These are phyloP conservation scores for Podaxis sp. DNA, from an alignment of 768 basidiomycete species.

Conservation along the genomic window DNA sequence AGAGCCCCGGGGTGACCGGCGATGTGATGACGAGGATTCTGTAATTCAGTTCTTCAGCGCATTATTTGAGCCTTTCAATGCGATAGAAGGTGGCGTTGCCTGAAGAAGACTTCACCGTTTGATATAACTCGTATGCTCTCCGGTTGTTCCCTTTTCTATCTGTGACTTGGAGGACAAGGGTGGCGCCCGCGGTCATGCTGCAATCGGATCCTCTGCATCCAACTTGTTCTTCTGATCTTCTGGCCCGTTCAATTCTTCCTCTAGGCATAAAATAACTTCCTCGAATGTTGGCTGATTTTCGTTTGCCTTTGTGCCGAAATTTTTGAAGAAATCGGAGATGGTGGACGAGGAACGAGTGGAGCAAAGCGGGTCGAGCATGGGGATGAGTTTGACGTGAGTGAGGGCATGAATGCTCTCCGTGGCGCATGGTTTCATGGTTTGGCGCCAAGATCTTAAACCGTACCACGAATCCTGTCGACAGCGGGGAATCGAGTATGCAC, in stretches of 20 bases:
- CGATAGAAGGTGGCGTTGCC: not conserved
- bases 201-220: constrained; percentile 44
- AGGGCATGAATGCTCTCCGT: constrained; percentile 68
- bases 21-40: not conserved
- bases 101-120: constrained; percentile 19
- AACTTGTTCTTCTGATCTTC: constrained; percentile 69
- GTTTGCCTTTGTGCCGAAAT: constrained; percentile 60
- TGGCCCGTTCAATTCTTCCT: constrained; percentile 68
- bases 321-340: constrained; percentile 78
- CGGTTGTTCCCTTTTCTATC: constrained; percentile 47
- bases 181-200: constrained; percentile 51
- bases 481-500: too few species aligned
- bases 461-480: too few species aligned
- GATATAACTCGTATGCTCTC: constrained; percentile 59
- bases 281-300: constrained; percentile 74
- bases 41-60: not conserved
- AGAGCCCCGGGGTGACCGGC: constrained; percentile 27
- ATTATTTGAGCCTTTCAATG: not conserved
- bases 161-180: constrained; percentile 45
- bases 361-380: constrained; percentile 96
- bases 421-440: too few species aligned
- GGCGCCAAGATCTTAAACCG: too few species aligned
- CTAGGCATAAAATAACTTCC: constrained; percentile 80
- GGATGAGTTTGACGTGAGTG: constrained; percentile 75
- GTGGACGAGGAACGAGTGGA: constrained; percentile 80